These are phyloP conservation scores for Lentinula edodes DNA, from an alignment of 768 basidiomycete genomes.

Conservation along the genomic window DNA sequence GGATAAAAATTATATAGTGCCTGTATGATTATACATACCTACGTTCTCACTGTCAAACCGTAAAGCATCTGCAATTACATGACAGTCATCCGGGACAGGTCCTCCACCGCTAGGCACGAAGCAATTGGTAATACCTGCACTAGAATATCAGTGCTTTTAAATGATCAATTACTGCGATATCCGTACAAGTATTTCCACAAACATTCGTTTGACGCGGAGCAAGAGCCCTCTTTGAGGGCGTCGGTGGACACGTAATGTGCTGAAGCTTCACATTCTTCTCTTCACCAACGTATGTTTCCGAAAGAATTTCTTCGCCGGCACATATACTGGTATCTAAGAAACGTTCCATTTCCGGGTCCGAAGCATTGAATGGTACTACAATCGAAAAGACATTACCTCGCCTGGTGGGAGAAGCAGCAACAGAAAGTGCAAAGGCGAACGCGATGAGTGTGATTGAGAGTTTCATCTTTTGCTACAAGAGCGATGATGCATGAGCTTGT, in stretches of 20 bases:
- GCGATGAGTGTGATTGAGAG: not conserved
- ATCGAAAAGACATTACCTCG: not conserved
- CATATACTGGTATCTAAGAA: not conserved
- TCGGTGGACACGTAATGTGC: constrained; percentile 25
- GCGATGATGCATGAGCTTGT: not conserved
- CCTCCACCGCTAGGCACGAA: constrained; percentile 41
- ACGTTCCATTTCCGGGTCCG: not conserved
- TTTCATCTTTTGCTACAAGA: not conserved
- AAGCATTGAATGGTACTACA: not conserved
- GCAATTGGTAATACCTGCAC: constrained; percentile 34
- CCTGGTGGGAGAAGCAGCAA: not conserved
- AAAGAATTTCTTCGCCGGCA: constrained; percentile 1
- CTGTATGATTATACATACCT: constrained; percentile 19
- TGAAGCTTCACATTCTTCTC: constrained; percentile 37
- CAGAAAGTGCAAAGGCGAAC: not conserved
- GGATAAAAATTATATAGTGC: not conserved
- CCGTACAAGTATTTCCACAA: not conserved
- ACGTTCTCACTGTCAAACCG: constrained; percentile 41
- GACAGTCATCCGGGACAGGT: constrained; percentile 41
- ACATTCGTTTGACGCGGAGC: constrained; percentile 4
- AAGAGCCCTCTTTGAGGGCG: constrained; percentile 5
- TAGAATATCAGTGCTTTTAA: not conserved
- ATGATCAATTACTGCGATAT: no score
- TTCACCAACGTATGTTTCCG: constrained; percentile 32
- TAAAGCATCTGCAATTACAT: constrained; percentile 44